These are phyloP conservation scores for Colletotrichum nymphaeae DNA, from an alignment of 2,329 filamentous ascomycete species.

Conservation along the genomic window DNA sequence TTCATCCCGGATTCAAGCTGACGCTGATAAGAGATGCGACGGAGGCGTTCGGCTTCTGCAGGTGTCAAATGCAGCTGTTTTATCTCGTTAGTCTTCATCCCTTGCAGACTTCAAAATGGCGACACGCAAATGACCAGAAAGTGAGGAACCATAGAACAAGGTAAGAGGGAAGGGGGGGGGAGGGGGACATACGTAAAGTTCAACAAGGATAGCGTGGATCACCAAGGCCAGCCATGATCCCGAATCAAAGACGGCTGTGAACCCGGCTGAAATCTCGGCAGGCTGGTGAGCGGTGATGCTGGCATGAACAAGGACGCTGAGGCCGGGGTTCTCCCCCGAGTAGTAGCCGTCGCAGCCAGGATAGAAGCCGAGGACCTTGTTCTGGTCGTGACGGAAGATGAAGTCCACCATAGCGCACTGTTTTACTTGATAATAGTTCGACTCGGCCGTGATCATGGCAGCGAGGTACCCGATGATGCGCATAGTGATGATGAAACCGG, in stretches of 20 bases:
- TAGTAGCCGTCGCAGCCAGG: conserved; percentile 55
- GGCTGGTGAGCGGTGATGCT: conserved; percentile 43
- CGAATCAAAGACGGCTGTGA: conserved; percentile 61
- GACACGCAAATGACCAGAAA: conserved; percentile 33
- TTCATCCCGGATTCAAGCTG: conserved; percentile 64
- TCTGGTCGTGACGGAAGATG: conserved; percentile 42
- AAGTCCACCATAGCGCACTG: conserved; percentile 61
- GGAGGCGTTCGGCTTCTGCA: conserved; percentile 60
- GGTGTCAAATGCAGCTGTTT: conserved; percentile 61
- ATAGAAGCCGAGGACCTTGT: conserved; percentile 47
- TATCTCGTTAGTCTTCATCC: background rate
- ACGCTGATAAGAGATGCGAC: conserved; percentile 62
- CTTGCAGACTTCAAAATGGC: background rate
- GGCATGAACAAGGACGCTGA: conserved; percentile 44
- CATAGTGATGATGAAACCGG: conserved; percentile 59
- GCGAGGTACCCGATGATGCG: conserved; percentile 58
- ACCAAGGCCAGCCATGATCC: conserved; percentile 53
- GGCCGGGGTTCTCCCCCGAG: conserved; percentile 41
- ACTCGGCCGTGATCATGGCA: conserved; percentile 47
- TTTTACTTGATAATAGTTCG: conserved; percentile 44
- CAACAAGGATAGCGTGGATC: conserved; percentile 34
- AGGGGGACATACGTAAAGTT: conserved; percentile 42
- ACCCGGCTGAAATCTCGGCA: conserved; percentile 49
- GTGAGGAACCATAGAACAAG: background rate
- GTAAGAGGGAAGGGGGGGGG: background rate